These are phyloP conservation scores for Aureobasidium subglaciale DNA, from an alignment of 2,329 filamentous ascomycete species.

Conservation along the genomic window DNA sequence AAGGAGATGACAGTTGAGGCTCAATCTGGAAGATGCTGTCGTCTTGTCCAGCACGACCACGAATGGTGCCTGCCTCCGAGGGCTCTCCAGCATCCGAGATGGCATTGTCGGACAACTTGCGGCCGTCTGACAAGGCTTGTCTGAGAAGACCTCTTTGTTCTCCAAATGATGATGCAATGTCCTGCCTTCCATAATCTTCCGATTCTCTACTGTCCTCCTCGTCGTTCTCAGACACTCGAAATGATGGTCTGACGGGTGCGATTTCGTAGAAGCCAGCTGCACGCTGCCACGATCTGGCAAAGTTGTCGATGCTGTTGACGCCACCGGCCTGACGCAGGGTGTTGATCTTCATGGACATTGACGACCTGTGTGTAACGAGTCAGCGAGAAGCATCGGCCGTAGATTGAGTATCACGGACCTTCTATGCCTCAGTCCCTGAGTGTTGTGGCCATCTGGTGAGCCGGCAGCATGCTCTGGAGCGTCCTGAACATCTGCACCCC, in stretches of 20 bases:
- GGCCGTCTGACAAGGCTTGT: conserved; percentile 31
- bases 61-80: conserved; percentile 16
- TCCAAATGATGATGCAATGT: conserved; percentile 26
- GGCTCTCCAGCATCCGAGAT: conserved; percentile 26
- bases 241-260: conserved; percentile 68
- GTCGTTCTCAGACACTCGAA: conserved; percentile 46
- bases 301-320: conserved; percentile 89
- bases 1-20: conserved; percentile 55
- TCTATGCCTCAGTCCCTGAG: conserved; percentile 25
- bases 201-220: conserved; percentile 38
- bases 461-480: conserved; percentile 15
- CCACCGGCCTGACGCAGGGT: conserved; percentile 67
- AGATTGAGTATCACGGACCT: conserved; percentile 19
- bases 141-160: conserved; percentile 38
- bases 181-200: conserved; percentile 30
- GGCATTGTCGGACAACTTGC: conserved; percentile 32
- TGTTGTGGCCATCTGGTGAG: conserved; percentile 7
- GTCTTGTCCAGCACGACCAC: conserved; percentile 19
- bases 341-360: conserved; percentile 44
- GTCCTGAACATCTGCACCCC: conserved; percentile 14
- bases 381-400: neutral
- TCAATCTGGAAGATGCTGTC: conserved; percentile 44
- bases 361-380: conserved; percentile 30
- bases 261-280: conserved; percentile 85
- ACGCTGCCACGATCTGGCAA: conserved; percentile 85